Conservation (phyloP, 2,329 filamentous ascomycete genomes). For the Fusarium avenaceum region DNA sequence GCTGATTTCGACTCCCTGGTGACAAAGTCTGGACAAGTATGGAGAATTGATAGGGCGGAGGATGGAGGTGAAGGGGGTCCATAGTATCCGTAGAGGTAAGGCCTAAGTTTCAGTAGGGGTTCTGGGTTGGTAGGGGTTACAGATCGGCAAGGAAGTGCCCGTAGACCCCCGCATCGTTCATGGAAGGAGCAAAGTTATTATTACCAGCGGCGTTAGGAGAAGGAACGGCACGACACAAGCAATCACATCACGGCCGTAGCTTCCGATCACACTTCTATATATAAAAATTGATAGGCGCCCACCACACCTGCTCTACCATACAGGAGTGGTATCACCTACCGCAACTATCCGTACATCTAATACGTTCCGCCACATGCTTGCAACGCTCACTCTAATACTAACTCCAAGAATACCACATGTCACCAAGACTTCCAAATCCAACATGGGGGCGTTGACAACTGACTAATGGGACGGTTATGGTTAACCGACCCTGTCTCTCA, state of each 20-base stretch:
- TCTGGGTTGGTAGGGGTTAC: background rate
- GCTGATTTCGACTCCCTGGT: slow-evolving; percentile 19
- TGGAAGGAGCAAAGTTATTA: background rate
- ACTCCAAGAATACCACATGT: background rate
- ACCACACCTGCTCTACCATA: too few relatives aligned
- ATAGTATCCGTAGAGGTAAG: slow-evolving; percentile 1
- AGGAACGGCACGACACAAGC: slow-evolving; percentile 19
- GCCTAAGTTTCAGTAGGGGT: slow-evolving; percentile 24
- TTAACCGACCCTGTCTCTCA: slow-evolving; percentile 28
- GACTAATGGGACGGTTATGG: slow-evolving; percentile 19
- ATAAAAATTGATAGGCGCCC: background rate
- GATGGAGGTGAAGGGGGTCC: slow-evolving; percentile 12
- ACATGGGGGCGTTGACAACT: slow-evolving; percentile 1
- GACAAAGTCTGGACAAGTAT: slow-evolving; percentile 14
- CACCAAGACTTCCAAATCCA: slow-evolving; percentile 1
- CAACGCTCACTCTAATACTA: background rate
- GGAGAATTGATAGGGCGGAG: background rate
- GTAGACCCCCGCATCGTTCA: slow-evolving; percentile 10
- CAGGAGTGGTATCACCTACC: too few relatives aligned
- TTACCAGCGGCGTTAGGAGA: background rate
- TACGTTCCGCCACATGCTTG: background rate
- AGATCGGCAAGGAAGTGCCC: slow-evolving; percentile 9
- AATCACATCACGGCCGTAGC: background rate
- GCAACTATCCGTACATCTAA: too few relatives aligned
- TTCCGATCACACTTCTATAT: slow-evolving; percentile 1